Percentiles rank a stretch among this genome's conserved stretches.
Conservation (phyloP, 192 early-diverging fungal species). For the Cladochytrium replicatum region DNA sequence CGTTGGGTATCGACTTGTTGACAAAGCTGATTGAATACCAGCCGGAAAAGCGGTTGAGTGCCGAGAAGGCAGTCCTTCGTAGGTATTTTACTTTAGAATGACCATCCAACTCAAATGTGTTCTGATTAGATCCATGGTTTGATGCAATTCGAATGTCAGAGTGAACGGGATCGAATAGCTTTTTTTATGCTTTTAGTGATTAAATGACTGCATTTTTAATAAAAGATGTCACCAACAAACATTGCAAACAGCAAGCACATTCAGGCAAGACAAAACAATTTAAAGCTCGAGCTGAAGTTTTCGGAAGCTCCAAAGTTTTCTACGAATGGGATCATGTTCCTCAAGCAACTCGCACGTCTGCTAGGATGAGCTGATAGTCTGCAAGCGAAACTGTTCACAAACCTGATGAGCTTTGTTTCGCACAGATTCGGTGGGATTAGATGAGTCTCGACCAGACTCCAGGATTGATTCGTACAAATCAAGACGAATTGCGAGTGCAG, state of each 20-base stretch:
- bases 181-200: too few species aligned
- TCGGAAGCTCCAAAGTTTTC: conserved; percentile 64
- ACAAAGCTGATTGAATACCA: conserved; percentile 60
- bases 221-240: too few species aligned
- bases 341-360: conserved; percentile 45
- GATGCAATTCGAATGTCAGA: neutral
- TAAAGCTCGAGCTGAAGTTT: too few species aligned
- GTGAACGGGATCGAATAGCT: too few species aligned
- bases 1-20: conserved; percentile 78
- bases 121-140: neutral
- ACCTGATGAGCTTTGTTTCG: neutral
- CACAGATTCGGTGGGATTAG: neutral
- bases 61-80: conserved; percentile 60
- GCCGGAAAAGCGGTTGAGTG: conserved; percentile 71
- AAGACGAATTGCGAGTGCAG: conserved; percentile 14
- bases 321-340: conserved; percentile 51
- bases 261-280: too few species aligned
- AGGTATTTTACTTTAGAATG: conserved; percentile 11
- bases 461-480: conserved; percentile 6
- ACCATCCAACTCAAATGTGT: neutral
- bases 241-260: too few species aligned
- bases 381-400: neutral
- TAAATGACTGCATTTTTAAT: too few species aligned
- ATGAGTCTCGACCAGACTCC: conserved; percentile 6
- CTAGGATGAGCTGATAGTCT: neutral